Evolutionary conservation across 768 basidiomycete species (phyloP).

Genomic region (Macrolepiota albuminosa): DNA sequence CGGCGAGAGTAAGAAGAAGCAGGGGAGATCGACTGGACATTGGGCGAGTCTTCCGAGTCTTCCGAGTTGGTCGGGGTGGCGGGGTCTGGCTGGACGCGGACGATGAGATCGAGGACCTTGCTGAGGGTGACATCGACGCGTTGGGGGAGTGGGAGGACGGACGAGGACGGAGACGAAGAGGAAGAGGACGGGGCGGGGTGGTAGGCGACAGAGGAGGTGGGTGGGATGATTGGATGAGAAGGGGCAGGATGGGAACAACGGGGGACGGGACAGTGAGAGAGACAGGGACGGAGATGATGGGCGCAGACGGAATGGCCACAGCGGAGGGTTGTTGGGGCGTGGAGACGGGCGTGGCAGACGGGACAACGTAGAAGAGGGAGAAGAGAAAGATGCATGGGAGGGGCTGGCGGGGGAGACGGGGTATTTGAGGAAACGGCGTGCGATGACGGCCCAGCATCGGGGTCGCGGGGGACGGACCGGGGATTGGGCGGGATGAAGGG

Average conservation of each 20-base stretch:
- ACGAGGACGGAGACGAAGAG: constrained; percentile 17
- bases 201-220: constrained; percentile 30
- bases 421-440: constrained; percentile 1
- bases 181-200: constrained; percentile 20
- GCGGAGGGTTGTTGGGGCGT: constrained; percentile 59
- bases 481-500: neutral
- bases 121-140: constrained; percentile 51
- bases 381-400: constrained; percentile 12
- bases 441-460: constrained; percentile 13
- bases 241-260: constrained; percentile 24
- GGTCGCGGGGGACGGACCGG: neutral
- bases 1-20: constrained; percentile 16
- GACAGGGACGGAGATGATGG: constrained; percentile 32
- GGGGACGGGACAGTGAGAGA: constrained; percentile 25
- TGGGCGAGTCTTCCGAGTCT: constrained; percentile 20
- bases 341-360: constrained; percentile 53
- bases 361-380: constrained; percentile 36
- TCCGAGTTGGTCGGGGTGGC: constrained; percentile 16
- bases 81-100: constrained; percentile 3
- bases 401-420: neutral
- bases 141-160: constrained; percentile 13
- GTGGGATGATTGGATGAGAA: constrained; percentile 34
- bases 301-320: constrained; percentile 86
- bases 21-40: constrained; percentile 5
- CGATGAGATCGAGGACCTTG: constrained; percentile 46